Evolutionary conservation across 2,329 filamentous ascomycete species (phyloP).

Genomic region (Ceratocystis cacaofunesta): DNA sequence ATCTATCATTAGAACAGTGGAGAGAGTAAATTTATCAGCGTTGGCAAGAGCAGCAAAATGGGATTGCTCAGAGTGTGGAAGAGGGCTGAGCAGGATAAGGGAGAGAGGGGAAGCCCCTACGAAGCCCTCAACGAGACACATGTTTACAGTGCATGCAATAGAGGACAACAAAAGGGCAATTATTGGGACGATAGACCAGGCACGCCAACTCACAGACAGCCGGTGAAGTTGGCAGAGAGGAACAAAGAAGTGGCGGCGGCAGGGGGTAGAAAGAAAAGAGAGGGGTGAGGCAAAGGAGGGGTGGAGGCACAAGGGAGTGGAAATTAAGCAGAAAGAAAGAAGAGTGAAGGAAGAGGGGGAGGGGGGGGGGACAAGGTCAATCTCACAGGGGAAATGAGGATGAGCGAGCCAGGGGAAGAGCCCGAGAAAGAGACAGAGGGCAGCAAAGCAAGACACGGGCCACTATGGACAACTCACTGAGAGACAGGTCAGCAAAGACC

Average conservation of each 20-base stretch:
- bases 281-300: neutral
- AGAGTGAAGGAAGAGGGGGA: neutral
- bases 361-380: constrained; percentile 1
- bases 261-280: neutral
- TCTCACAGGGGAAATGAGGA: constrained; percentile 15
- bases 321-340: neutral
- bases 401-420: constrained; percentile 10
- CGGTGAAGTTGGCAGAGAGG: constrained; percentile 7
- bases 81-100: too few relatives aligned
- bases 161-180: neutral
- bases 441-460: neutral
- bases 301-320: neutral
- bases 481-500: neutral
- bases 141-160: too few relatives aligned
- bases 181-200: neutral
- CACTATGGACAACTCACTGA: neutral
- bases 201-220: neutral
- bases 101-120: too few relatives aligned
- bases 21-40: neutral
- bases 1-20: constrained; percentile 2
- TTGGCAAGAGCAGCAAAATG: too few relatives aligned
- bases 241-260: constrained; percentile 7
- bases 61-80: too few relatives aligned
- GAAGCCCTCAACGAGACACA: too few relatives aligned
- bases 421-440: neutral